Conservation (phyloP, 768 basidiomycete genomes). For the Boletus subcaerulescens region DNA sequence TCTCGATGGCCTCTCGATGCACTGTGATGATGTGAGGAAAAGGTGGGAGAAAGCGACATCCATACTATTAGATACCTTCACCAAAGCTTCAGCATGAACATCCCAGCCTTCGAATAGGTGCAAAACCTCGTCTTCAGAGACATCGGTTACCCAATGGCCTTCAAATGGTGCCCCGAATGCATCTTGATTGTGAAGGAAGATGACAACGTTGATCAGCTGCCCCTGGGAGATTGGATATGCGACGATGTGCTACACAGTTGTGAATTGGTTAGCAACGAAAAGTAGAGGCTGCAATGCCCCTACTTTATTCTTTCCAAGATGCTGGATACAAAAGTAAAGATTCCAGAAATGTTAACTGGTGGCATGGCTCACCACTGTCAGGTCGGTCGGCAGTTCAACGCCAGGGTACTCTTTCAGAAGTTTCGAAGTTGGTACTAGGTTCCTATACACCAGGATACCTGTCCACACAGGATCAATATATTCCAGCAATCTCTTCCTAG, state of each 20-base stretch:
- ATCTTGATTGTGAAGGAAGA: slow-evolving; percentile 25
- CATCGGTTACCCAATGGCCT: slow-evolving; percentile 29
- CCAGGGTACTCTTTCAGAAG: slow-evolving; percentile 35
- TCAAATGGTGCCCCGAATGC: slow-evolving; percentile 32
- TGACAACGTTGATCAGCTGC: slow-evolving; percentile 34
- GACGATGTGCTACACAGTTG: slow-evolving; percentile 35
- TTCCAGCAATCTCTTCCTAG: slow-evolving; percentile 7
- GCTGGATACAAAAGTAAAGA: slow-evolving; percentile 12
- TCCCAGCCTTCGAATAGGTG: slow-evolving; percentile 30
- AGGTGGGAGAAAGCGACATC: too few species aligned
- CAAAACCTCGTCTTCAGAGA: slow-evolving; percentile 31
- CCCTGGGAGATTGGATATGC: slow-evolving; percentile 40
- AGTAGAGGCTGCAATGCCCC: neutral
- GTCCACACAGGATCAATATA: slow-evolving; percentile 38
- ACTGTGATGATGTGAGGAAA: slow-evolving; percentile 22
- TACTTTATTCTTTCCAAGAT: slow-evolving; percentile 24
- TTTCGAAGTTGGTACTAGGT: slow-evolving; percentile 29
- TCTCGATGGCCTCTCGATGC: slow-evolving; percentile 34
- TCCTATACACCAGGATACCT: slow-evolving; percentile 39
- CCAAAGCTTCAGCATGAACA: slow-evolving; percentile 5
- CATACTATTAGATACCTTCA: slow-evolving; percentile 4
- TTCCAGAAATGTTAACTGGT: neutral
- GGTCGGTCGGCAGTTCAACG: slow-evolving; percentile 19
- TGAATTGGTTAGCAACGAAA: neutral
- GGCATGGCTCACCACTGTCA: slow-evolving; percentile 21